Percentiles rank a stretch among this genome's conserved stretches.
These are phyloP conservation scores for Biancaea sappan DNA, from an alignment of 306 rosid species.

Conservation along the genomic window DNA sequence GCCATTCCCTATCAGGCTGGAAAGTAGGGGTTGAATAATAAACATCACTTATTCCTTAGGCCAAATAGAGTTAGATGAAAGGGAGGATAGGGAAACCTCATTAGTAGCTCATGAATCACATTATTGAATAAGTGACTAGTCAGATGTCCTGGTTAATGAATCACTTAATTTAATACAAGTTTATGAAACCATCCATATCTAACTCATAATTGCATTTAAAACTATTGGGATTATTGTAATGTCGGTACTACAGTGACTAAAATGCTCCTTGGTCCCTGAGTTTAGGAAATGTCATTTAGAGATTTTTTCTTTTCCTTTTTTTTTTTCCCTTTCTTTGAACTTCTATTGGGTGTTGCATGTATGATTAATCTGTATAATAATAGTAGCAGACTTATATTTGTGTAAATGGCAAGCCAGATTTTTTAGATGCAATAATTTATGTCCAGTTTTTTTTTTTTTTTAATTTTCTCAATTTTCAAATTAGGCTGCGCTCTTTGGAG, in stretches of 20 bases:
- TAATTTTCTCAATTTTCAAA: no score
- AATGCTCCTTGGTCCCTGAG: neutral
- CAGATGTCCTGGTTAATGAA: neutral
- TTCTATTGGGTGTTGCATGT: neutral
- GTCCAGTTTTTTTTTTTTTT: constrained; percentile 21
- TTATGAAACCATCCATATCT: neutral
- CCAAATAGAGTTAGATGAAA: neutral
- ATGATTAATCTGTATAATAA: neutral
- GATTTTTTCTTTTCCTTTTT: no score
- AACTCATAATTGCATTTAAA: neutral
- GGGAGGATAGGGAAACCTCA: neutral
- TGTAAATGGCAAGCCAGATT: constrained; percentile 4
- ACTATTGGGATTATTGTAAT: neutral
- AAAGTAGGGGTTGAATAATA: neutral
- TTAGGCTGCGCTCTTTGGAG: constrained; percentile 87
- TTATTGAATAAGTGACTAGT: neutral
- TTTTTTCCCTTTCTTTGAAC: no score
- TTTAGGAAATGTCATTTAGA: neutral
- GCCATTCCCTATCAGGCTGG: neutral
- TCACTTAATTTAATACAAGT: neutral
- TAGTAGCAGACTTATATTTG: neutral
- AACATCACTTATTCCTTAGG: neutral
- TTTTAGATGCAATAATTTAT: neutral
- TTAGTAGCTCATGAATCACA: neutral
- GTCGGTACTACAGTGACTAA: neutral